Evolutionary conservation across 768 basidiomycete species (phyloP).

Genomic region (Pisolithus orientalis): DNA sequence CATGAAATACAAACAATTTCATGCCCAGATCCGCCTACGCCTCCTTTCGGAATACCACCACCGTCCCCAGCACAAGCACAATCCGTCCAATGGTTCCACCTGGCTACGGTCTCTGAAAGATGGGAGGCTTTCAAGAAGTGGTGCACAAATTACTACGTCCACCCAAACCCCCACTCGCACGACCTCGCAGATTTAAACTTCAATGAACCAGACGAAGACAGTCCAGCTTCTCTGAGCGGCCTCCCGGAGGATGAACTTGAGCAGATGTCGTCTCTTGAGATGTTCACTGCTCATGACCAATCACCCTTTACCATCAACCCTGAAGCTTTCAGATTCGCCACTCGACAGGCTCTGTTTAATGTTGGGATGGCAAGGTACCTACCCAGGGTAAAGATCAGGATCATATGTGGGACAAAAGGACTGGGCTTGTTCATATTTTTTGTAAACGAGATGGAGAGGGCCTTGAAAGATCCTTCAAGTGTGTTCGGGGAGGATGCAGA

Average conservation of each 20-base stretch:
- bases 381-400: slow-evolving; percentile 2
- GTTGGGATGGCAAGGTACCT: neutral
- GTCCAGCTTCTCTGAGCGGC: neutral
- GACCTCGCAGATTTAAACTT: slow-evolving; percentile 3
- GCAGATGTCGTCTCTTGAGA: neutral
- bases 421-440: neutral
- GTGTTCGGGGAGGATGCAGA: slow-evolving; percentile 1
- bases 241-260: neutral
- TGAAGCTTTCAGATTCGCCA: neutral
- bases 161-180: neutral
- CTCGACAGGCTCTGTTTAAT: slow-evolving; percentile 6
- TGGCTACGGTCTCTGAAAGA: neutral
- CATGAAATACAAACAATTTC: neutral
- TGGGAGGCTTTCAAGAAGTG: slow-evolving; percentile 1
- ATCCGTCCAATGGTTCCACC: neutral
- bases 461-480: neutral
- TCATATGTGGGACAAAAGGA: slow-evolving; percentile 1
- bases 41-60: neutral
- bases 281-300: neutral
- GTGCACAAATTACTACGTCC: neutral
- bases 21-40: neutral
- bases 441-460: neutral
- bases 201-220: neutral
- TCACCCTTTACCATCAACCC: neutral
- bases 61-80: neutral